Evolutionary conservation across 2,329 filamentous ascomycete genomes (phyloP).

Genomic region (Ascosphaera apis): DNA sequence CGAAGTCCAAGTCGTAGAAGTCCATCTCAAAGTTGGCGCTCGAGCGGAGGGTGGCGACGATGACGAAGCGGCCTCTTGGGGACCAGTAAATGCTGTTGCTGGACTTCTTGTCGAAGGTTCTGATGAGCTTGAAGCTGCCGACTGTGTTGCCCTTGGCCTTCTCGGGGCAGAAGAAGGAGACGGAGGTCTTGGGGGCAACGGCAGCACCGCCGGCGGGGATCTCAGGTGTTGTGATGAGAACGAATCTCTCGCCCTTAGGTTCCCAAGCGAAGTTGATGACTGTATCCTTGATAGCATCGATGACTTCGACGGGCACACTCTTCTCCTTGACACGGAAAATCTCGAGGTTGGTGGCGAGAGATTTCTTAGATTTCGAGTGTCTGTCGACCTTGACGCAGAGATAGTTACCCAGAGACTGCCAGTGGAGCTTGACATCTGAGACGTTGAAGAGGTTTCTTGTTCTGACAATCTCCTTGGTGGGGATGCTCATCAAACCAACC

Average conservation of each 20-base stretch:
- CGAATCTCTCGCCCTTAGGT: slow-evolving; percentile 90
- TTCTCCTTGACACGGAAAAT: slow-evolving; percentile 97
- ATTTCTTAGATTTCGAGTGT: slow-evolving; percentile 98
- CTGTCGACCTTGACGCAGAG: slow-evolving; percentile 97
- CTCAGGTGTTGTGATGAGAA: slow-evolving; percentile 88
- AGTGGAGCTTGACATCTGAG: slow-evolving; percentile 91
- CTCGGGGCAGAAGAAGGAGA: slow-evolving; percentile 91
- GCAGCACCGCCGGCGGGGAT: slow-evolving; percentile 45
- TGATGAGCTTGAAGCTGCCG: slow-evolving; percentile 91
- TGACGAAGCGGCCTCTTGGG: slow-evolving; percentile 79
- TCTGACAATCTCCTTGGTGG: slow-evolving; percentile 79
- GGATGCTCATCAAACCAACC: slow-evolving; percentile 88
- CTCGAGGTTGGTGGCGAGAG: slow-evolving; percentile 84
- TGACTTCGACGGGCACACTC: slow-evolving; percentile 92
- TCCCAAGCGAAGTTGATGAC: slow-evolving; percentile 99
- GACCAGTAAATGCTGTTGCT: slow-evolving; percentile 99
- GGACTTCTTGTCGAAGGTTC: slow-evolving; percentile 96
- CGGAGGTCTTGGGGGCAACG: slow-evolving; percentile 78
- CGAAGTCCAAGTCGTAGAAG: slow-evolving; percentile 94
- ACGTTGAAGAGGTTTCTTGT: slow-evolving; percentile 97
- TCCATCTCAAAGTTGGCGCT: slow-evolving; percentile 88
- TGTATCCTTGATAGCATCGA: slow-evolving; percentile 92
- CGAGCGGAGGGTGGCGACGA: slow-evolving; percentile 80
- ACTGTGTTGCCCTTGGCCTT: slow-evolving; percentile 61
- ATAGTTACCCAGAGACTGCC: slow-evolving; percentile 86